Percentiles rank a stretch among this genome's conserved stretches.
These are phyloP conservation scores for Yamadazyma buinensis DNA, from an alignment of 1,139 yeast species.

Conservation along the genomic window DNA sequence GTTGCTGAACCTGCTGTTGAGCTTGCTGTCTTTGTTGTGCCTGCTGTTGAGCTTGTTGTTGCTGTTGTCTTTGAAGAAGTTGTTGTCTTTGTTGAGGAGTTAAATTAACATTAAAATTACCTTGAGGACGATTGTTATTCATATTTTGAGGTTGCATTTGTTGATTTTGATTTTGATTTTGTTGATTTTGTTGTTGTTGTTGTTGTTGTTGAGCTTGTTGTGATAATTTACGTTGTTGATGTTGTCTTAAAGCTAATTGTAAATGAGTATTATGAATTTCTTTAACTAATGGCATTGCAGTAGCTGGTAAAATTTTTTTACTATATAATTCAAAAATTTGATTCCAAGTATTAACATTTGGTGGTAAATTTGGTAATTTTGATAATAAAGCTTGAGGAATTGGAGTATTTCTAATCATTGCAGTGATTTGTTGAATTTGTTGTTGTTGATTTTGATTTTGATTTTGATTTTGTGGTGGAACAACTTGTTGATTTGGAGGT, in stretches of 20 bases:
- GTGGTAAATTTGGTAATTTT: conserved; percentile 76
- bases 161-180: conserved; percentile 8
- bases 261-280: conserved; percentile 60
- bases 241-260: conserved; percentile 32
- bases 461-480: conserved; percentile 33
- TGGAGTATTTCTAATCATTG: conserved; percentile 48
- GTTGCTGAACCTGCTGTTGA: conserved; percentile 10
- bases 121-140: conserved; percentile 4
- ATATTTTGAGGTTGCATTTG: conserved; percentile 4
- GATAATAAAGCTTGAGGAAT: conserved; percentile 73
- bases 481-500: neutral
- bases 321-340: conserved; percentile 71
- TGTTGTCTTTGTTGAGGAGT: conserved; percentile 38
- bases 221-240: conserved; percentile 26
- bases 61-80: conserved; percentile 31
- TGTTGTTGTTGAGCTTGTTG: conserved; percentile 17
- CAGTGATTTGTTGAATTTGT: conserved; percentile 35
- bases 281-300: conserved; percentile 52
- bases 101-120: conserved; percentile 18
- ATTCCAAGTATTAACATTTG: conserved; percentile 80
- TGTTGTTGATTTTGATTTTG: conserved; percentile 16
- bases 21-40: conserved; percentile 15
- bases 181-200: conserved; percentile 15
- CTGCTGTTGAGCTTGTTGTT: conserved; percentile 17
- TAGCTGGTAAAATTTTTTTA: conserved; percentile 53